Evolutionary conservation across 768 basidiomycete species (phyloP).

Genomic region (Trametes coccinea): DNA sequence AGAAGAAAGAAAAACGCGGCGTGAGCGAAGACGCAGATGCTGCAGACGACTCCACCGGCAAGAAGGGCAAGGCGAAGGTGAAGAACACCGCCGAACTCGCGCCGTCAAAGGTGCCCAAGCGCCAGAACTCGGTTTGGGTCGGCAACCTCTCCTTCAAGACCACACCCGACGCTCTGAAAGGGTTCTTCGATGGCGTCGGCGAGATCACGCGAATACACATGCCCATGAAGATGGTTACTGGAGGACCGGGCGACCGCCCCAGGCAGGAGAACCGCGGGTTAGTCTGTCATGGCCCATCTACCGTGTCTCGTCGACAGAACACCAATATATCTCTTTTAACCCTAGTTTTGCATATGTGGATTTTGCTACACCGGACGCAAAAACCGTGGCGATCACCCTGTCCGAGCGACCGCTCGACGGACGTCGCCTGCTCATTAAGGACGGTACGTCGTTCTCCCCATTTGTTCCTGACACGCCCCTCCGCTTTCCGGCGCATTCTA

Average conservation of each 20-base stretch:
- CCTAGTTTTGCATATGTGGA: slow-evolving; percentile 95
- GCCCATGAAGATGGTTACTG: slow-evolving; percentile 68
- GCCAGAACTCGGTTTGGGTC: slow-evolving; percentile 92
- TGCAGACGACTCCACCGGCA: slow-evolving; percentile 36
- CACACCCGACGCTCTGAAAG: slow-evolving; percentile 64
- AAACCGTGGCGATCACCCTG: slow-evolving; percentile 70
- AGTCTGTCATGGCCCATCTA: slow-evolving; percentile 30
- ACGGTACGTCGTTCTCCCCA: slow-evolving; percentile 51
- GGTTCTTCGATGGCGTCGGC: slow-evolving; percentile 70
- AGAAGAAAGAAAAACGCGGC: slow-evolving; percentile 45
- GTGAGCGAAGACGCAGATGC: slow-evolving; percentile 32
- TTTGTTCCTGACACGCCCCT: not conserved
- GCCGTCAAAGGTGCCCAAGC: slow-evolving; percentile 43
- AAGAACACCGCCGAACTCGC: slow-evolving; percentile 32
- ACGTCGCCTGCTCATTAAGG: slow-evolving; percentile 89
- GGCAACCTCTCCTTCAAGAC: slow-evolving; percentile 94
- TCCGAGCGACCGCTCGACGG: slow-evolving; percentile 86
- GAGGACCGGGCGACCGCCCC: slow-evolving; percentile 39
- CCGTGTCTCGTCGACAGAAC: not conserved
- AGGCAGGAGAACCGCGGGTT: slow-evolving; percentile 79
- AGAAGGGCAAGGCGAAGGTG: slow-evolving; percentile 42
- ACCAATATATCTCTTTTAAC: slow-evolving; percentile 21
- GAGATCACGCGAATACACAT: slow-evolving; percentile 82
- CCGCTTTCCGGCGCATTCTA: not conserved
- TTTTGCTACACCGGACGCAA: slow-evolving; percentile 77